Evolutionary conservation across 257 asterid species (phyloP), one percentile per base, ranked within the genome.

Genomic region (Solanum phureja): DNA sequence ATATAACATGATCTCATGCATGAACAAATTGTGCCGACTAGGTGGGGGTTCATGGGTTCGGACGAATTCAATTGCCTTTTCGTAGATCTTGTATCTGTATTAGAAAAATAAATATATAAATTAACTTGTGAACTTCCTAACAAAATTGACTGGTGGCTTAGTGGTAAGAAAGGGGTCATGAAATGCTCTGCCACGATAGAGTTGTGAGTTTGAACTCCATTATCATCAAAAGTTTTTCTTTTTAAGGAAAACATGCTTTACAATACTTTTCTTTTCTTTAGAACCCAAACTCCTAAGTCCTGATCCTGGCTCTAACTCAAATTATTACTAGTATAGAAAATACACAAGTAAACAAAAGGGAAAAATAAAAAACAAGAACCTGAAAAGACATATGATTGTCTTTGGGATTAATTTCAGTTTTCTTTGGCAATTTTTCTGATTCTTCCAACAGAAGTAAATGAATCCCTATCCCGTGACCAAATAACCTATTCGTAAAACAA

Each of bases 371-470:
- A 1, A 86, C 95, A 56, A 56, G 64, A 56, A 56, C 99, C 98
- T 96, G 99, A 83, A 97, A 97, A 29, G 99, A 97, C 69, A 97
- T 97, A 88, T 97, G 99, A 87, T 94, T 95, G 83, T 95, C 98
- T 89, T 95, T 97, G 68, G 99, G 98, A 88, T 97, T 95, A 69
- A 97, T 95, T 72, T 85, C 93, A 9, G 93, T 91, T 88, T 95
- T 95, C 96, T 92, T 92, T 0, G 93, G 92, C 95, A 95, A 87
- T 3, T 84, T 90, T 6, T 92, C 92, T 10, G 98, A 98, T 82
- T 92, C 92, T 4, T 97, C 99, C 0, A 96, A 93, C 73, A 92
- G 99, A 90, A 97, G 90, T 2, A 97, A 89, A 90, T 97, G 99
- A 71, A 97, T 94, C 29, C 99, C 99, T 73, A 95, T 93, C 64